Conservation (phyloP, 345 rosid species). For the Corymbia maculata region DNA sequence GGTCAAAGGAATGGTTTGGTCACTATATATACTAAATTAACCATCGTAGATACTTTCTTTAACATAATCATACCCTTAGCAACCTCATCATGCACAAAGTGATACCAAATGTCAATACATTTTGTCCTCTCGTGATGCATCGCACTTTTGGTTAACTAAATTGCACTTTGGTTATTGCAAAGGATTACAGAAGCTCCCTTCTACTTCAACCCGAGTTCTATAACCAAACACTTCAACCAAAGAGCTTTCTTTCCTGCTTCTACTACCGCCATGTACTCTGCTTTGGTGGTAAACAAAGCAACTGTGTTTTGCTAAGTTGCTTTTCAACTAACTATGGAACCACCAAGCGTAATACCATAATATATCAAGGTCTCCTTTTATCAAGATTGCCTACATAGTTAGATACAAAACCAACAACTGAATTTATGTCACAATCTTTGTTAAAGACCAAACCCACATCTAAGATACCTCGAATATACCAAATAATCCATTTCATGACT, state of each 20-base stretch:
- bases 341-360: not conserved
- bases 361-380: not conserved
- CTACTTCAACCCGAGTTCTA: not conserved
- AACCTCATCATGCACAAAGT: too few relatives aligned
- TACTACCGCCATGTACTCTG: not conserved
- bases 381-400: not conserved
- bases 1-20: too few relatives aligned
- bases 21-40: too few relatives aligned
- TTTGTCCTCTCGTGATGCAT: not conserved
- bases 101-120: too few relatives aligned
- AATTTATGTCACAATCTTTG: not conserved
- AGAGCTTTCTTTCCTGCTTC: not conserved
- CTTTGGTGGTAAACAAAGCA: not conserved
- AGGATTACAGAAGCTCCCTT: not conserved
- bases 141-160: not conserved
- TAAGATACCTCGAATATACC: not conserved
- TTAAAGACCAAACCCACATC: not conserved
- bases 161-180: not conserved
- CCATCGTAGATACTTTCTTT: too few relatives aligned
- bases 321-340: not conserved
- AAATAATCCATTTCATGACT: not conserved
- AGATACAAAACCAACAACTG: not conserved
- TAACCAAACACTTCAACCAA: not conserved
- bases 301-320: not conserved
- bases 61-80: too few relatives aligned